These are phyloP conservation scores for Aureobasidium subglaciale DNA, from an alignment of 2,329 filamentous ascomycete species.

Conservation along the genomic window DNA sequence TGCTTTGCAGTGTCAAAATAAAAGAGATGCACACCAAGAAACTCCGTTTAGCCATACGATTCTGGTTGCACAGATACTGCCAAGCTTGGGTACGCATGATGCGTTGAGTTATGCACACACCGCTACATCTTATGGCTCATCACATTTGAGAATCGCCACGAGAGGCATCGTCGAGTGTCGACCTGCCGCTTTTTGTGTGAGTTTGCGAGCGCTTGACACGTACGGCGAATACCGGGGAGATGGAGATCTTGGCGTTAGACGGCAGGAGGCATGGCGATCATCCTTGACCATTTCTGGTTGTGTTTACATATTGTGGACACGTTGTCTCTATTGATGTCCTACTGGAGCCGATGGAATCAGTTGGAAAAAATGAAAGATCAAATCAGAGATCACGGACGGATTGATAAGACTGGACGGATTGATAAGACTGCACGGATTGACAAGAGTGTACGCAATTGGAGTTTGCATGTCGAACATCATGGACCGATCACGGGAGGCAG, in stretches of 20 bases:
- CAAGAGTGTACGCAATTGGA: no score
- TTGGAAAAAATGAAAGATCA: not conserved
- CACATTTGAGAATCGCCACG: no score
- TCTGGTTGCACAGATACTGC: no score
- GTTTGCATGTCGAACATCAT: no score
- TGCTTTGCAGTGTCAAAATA: no score
- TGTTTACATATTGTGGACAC: not conserved
- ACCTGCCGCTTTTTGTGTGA: not conserved
- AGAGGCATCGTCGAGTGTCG: not conserved
- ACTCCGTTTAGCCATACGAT: no score
- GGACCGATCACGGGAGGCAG: not conserved
- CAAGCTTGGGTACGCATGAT: no score
- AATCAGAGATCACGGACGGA: not conserved
- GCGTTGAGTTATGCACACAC: no score
- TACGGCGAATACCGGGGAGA: conserved; percentile 1
- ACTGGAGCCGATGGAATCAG: not conserved
- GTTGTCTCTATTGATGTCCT: not conserved
- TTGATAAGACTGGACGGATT: not conserved
- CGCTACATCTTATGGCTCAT: no score
- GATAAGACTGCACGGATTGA: not conserved
- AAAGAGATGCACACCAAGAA: no score
- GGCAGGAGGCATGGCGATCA: not conserved
- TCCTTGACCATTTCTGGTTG: not conserved
- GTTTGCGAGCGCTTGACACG: not conserved
- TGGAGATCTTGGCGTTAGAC: not conserved